Evolutionary conservation across 306 rosid genomes (phyloP).

Genomic region (Vicia villosa): DNA sequence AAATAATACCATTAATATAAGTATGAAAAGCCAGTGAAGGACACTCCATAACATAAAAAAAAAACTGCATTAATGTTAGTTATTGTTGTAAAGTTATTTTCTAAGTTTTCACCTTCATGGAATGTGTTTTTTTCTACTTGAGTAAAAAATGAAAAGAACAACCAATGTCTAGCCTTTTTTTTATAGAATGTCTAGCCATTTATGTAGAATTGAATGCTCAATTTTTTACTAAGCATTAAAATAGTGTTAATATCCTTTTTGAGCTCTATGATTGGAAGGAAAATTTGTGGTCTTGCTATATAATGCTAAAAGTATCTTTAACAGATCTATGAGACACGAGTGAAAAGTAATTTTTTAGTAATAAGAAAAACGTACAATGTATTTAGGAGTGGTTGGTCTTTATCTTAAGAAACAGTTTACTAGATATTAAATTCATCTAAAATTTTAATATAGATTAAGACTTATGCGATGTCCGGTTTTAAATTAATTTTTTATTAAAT

Average conservation of each 20-base stretch:
- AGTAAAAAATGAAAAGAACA: neutral
- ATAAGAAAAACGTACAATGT: too few species aligned
- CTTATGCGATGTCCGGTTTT: too few species aligned
- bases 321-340: too few species aligned
- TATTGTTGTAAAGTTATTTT: neutral
- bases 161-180: neutral
- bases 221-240: neutral
- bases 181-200: neutral
- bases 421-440: too few species aligned
- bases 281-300: neutral
- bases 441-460: too few species aligned
- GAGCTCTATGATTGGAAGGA: conserved; percentile 11
- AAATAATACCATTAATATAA: neutral
- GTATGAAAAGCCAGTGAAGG: neutral
- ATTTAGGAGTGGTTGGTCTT: too few species aligned
- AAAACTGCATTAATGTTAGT: neutral
- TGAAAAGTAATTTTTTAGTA: too few species aligned
- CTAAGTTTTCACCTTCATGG: neutral
- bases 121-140: neutral
- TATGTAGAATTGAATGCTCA: neutral
- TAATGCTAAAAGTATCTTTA: neutral
- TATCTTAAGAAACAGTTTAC: too few species aligned
- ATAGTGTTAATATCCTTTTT: conserved; percentile 12
- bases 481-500: too few species aligned
- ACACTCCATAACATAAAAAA: neutral